Evolutionary conservation across 2,329 filamentous ascomycete genomes (phyloP), one percentile per base, ranked within the genome.

Genomic region (Trichoderma koningii): DNA sequence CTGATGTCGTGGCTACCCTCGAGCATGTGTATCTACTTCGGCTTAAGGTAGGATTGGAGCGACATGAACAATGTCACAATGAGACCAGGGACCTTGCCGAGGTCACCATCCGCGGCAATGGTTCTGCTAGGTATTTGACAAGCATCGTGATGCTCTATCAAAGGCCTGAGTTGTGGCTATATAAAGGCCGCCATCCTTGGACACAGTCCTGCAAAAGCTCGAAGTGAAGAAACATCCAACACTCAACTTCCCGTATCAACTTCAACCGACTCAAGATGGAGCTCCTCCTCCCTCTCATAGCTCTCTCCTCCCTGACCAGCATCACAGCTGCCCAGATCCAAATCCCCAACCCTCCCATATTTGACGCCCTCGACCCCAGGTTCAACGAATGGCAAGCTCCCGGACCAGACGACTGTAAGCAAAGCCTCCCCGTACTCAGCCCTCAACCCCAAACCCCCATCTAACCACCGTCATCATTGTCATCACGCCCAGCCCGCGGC

Each of bases 391-490:
- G 59, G 59, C 48, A 53, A 5, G 26, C 59, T 14, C 23, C 59
- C 1, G 59, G 59, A 21, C n/a, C 59, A 2, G 23, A 53, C 7
- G 59, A 62, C 7, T 62, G 59, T 53, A 34, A 62, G 59, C 52
- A 17, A 9, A 45, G 12, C 3, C 10, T 19, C 2, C 38, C 42
- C 23, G 4, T 1, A 6, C 30, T 30, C 7, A 30, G 10, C 7
- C 9, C 28, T 30, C 28, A 7, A 30, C 28, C 7, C 28, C 1
- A 28, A 28, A 28, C 28, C 28, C 28, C 21, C 34, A 51, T 51
- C 3, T 5, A 9, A 44, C 1, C 21, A 10, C 21, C 21, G 3
- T 23, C 21, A 23, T 23, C 21, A 23, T 23, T 23, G 21, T 7
- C 21, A 1, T 41, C 3, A 34, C 3, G 10, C 9, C 9, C 7